phyloP scores from a whole-genome alignment of 148 eudicot species.

The Cornus suecica region DNA sequence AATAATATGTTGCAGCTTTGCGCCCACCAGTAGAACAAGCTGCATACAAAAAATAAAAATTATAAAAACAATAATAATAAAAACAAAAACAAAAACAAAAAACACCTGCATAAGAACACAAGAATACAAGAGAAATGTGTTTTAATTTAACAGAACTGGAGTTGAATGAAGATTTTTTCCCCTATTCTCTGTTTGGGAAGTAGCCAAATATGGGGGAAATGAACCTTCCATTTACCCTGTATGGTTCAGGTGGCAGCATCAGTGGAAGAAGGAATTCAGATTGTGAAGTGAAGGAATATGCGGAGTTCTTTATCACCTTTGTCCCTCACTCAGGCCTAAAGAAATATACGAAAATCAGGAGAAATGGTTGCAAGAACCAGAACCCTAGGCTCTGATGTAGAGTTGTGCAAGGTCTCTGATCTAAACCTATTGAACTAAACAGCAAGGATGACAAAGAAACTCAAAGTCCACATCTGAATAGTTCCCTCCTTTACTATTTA shows the following conservation, averaged over 20 bases:
- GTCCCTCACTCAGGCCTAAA: background rate
- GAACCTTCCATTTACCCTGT: background rate
- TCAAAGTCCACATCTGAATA: too few relatives aligned
- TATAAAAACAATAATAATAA: too few relatives aligned
- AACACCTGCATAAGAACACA: background rate
- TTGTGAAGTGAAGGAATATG: background rate
- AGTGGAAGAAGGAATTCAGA: background rate
- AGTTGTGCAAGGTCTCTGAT: too few relatives aligned
- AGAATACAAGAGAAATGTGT: background rate
- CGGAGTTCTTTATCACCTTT: too few relatives aligned
- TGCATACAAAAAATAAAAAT: constrained; percentile 28
- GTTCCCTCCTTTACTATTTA: too few relatives aligned
- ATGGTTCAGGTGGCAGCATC: background rate
- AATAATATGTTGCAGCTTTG: constrained; percentile 82
- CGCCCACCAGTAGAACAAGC: constrained; percentile 85
- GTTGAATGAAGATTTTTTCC: background rate
- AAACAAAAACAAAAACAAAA: too few relatives aligned
- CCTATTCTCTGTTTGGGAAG: background rate
- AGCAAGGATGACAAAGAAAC: too few relatives aligned
- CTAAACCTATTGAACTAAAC: too few relatives aligned
- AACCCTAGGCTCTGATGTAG: background rate
- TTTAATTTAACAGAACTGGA: background rate
- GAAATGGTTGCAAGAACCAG: background rate
- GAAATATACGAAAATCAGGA: background rate
- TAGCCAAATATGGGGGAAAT: background rate